phyloP scores from a whole-genome alignment of 2,329 filamentous ascomycete genomes.

The Aspergillus sp. region DNA sequence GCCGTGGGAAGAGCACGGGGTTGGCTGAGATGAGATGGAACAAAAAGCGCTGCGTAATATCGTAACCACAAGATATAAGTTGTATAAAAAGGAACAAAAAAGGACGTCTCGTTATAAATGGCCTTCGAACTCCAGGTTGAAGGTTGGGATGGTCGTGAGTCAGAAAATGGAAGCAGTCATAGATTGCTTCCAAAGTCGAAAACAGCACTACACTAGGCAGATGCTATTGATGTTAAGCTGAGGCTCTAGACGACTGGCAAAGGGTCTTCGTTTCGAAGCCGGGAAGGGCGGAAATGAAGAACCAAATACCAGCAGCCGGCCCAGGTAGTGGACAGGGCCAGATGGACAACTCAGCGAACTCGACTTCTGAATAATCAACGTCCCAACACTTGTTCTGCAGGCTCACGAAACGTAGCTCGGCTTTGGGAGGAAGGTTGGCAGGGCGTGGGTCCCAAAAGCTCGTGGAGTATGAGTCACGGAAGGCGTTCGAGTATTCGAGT shows the following conservation, averaged over 20 bases:
- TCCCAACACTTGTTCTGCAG: constrained; percentile 17
- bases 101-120: constrained; percentile 23
- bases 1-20: constrained; percentile 15
- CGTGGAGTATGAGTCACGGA: constrained; percentile 23
- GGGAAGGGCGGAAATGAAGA: constrained; percentile 19
- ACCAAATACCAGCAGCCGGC: constrained; percentile 27
- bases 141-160: constrained; percentile 33
- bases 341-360: constrained; percentile 18
- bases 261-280: constrained; percentile 25
- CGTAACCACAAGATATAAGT: constrained; percentile 32
- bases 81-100: constrained; percentile 27
- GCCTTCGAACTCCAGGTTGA: constrained; percentile 40
- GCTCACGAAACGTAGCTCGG: constrained; percentile 18
- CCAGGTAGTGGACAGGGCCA: constrained; percentile 17
- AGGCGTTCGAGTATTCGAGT: constrained; percentile 18
- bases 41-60: constrained; percentile 41
- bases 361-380: constrained; percentile 9
- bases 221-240: constrained; percentile 20
- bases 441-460: constrained; percentile 19
- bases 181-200: constrained; percentile 13
- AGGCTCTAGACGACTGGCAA: constrained; percentile 27
- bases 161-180: constrained; percentile 28
- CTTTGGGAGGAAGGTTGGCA: constrained; percentile 9
- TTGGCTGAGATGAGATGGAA: constrained; percentile 8
- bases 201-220: neutral